Conservation (phyloP, 768 basidiomycete species). For the Boletus huronensis region DNA sequence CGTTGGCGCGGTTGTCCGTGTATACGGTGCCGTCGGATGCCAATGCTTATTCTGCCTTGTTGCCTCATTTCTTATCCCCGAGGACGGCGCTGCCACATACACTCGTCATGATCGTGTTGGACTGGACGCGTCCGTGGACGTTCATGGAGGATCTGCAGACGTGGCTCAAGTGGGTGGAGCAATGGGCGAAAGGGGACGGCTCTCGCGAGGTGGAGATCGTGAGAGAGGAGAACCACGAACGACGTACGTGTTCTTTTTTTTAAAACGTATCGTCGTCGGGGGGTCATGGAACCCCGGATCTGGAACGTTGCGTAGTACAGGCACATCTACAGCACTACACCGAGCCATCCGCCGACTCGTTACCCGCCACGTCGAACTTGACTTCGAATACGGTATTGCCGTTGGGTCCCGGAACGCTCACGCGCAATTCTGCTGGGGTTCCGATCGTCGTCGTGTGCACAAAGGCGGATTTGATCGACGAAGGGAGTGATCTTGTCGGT, state of each 20-base stretch:
- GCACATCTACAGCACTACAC: constrained; percentile 86
- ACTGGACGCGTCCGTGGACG: constrained; percentile 94
- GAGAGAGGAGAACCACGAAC: constrained; percentile 78
- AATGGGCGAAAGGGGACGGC: constrained; percentile 67
- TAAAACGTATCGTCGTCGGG: not conserved
- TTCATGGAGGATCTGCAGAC: constrained; percentile 81
- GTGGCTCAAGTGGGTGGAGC: constrained; percentile 87
- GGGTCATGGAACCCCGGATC: not conserved
- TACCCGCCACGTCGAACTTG: constrained; percentile 60
- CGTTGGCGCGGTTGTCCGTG: constrained; percentile 82
- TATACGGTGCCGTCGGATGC: constrained; percentile 86
- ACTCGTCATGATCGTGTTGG: constrained; percentile 78
- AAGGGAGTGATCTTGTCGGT: constrained; percentile 64
- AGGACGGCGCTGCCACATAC: constrained; percentile 64
- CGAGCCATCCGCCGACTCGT: constrained; percentile 68
- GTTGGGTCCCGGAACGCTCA: constrained; percentile 79
- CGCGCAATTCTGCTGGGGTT: constrained; percentile 81
- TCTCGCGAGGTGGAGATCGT: constrained; percentile 70
- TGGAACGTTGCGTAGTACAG: constrained; percentile 55
- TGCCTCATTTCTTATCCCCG: constrained; percentile 80
- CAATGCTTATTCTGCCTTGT: constrained; percentile 61
- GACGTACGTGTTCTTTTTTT: constrained; percentile 50
- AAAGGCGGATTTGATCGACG: constrained; percentile 91
- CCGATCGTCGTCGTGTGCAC: constrained; percentile 89
- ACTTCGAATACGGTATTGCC: constrained; percentile 69